Base-by-base conservation (phyloP, 2,329 filamentous ascomycete genomes). In the Beauveria caledonica region DNA sequence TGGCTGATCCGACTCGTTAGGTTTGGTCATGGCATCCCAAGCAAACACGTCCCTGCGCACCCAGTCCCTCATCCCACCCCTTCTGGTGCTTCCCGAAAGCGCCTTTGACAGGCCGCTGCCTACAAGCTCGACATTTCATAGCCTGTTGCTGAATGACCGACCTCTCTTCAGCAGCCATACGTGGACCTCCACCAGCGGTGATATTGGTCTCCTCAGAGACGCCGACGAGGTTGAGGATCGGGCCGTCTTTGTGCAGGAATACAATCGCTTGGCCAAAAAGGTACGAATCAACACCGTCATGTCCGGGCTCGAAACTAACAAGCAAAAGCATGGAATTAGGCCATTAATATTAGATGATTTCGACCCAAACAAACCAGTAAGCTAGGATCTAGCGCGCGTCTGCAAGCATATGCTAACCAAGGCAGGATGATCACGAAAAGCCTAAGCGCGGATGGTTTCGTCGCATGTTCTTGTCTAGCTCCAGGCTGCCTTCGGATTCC, bases 191-290 rank as follows among this genome's bases (percentile, higher is more conserved):
- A 81, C 80, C 46, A 83, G 78, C 60, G 79, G 78, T 44, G 81
- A 81, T 36, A 65, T 76, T 19, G 78, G 75, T 2, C 67, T 77
- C 17, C 67, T 78, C 36, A 77, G 75, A 21, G 80, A 84, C 58
- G 72, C 72, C 4, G 81, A 83, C 45, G 78, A 79, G 33, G 68
- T 78, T 17, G 77, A 79, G 40, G 76, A 80, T 58, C 75, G 82
- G 33, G 68, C 72, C 1, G 66, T 71, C 3, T 83, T 82, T 67
- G 69, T 86, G 6, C 66, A 78, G 8, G 81, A 86, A 64, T 88
- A 86, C 69, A 87, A 87, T 68, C 74, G 77, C 5, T 69, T 87
- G 5, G 85, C 85, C 3, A 78, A 75, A 60, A 82, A 82, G 77
- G 84, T 85, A 63, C 36, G 64, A 2, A 45, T 10, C 58, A 40